phyloP scores from a whole-genome alignment of 1,284 basidiomycete species.

The Polyporus tsugae region DNA sequence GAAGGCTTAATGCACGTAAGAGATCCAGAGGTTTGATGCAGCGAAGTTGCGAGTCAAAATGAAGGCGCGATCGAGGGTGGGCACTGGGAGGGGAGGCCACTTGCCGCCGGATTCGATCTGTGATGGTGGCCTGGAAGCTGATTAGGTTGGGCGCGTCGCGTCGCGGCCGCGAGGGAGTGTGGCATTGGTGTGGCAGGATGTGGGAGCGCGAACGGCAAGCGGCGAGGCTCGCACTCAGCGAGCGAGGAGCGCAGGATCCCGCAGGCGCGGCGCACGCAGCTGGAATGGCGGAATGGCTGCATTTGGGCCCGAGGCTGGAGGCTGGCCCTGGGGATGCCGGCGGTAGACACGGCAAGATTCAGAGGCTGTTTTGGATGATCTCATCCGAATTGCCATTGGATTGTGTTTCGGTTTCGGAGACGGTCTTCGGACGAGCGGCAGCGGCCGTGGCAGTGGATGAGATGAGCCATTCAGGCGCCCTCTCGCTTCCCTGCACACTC shows the following conservation, averaged over 20 bases:
- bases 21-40: not conserved
- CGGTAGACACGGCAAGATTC: not conserved
- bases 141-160: conserved; percentile 9
- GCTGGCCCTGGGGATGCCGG: not conserved
- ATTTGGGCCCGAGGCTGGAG: not conserved
- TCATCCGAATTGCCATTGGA: not conserved
- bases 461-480: conserved; percentile 4
- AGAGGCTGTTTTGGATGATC: not conserved
- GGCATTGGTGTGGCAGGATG: too few relatives aligned
- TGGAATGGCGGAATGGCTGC: not conserved
- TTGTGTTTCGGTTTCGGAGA: not conserved
- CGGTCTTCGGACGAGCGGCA: not conserved
- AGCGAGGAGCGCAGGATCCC: conserved; percentile 2
- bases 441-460: not conserved
- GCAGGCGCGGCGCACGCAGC: not conserved
- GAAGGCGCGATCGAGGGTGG: not conserved
- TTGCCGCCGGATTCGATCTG: conserved; percentile 2
- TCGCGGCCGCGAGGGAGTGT: not conserved
- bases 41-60: not conserved
- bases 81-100: not conserved
- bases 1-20: conserved; percentile 1
- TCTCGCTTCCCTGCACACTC: not conserved
- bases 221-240: conserved; percentile 9
- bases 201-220: conserved; percentile 9
- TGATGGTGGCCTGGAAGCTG: not conserved